Conservation (phyloP, 352 stramenopile species). For the Pelagophyceae sp. region DNA sequence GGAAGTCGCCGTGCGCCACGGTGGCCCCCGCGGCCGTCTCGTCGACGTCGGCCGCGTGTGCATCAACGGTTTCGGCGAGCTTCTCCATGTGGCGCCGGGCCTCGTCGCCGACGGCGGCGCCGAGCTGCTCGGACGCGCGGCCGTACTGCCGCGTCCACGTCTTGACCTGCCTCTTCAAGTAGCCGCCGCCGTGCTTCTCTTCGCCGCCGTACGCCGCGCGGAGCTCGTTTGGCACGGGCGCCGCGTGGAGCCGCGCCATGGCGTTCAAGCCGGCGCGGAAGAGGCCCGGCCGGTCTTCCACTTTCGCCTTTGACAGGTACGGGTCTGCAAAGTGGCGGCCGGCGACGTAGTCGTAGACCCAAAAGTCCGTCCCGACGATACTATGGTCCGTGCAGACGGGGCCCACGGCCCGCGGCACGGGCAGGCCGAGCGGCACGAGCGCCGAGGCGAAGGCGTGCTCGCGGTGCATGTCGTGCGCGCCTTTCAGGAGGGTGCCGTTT, state of each 20-base stretch:
- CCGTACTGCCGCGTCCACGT: conserved; percentile 29
- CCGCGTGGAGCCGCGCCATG: neutral
- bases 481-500: conserved; percentile 60
- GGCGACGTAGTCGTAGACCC: conserved; percentile 47
- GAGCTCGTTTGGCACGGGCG: conserved; percentile 23
- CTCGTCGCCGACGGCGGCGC: conserved; percentile 11
- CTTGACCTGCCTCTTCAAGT: conserved; percentile 40
- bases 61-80: neutral
- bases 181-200: conserved; percentile 26
- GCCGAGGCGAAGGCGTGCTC: conserved; percentile 49
- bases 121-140: conserved; percentile 27
- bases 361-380: conserved; percentile 48
- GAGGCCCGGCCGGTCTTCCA: conserved; percentile 27
- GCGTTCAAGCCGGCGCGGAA: conserved; percentile 17
- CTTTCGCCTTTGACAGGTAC: conserved; percentile 24
- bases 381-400: conserved; percentile 37
- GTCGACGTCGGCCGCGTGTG: conserved; percentile 7
- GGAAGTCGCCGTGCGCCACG: conserved; percentile 49
- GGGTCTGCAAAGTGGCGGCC: conserved; percentile 35
- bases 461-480: conserved; percentile 63
- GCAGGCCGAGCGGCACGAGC: conserved; percentile 27
- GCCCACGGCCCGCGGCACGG: conserved; percentile 37
- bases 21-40: neutral
- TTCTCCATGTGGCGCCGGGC: conserved; percentile 1
- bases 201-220: neutral